phyloP scores from a whole-genome alignment of 495 filamentous ascomycete genomes.

The Hapsidospora chrysogenum region DNA sequence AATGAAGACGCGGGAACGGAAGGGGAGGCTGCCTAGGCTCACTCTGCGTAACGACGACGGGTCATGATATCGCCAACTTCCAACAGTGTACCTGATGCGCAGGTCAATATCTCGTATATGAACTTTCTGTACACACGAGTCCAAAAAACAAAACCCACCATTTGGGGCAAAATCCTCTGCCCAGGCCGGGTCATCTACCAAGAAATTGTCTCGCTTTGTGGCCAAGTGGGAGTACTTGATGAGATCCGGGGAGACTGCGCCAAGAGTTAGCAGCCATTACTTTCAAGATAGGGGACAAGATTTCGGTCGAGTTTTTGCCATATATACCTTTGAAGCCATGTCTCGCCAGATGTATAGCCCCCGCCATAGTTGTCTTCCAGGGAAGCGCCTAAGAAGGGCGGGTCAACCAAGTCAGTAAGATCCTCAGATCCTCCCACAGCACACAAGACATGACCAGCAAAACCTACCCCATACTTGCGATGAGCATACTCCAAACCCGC shows the following conservation, averaged over 20 bases:
- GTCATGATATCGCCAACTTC: constrained; percentile 61
- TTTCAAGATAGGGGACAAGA: too few relatives aligned
- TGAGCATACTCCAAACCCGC: constrained; percentile 64
- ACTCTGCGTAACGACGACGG: constrained; percentile 57
- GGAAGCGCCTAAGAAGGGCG: constrained; percentile 14
- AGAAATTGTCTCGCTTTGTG: constrained; percentile 25
- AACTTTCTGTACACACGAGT: not conserved
- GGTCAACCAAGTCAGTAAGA: too few relatives aligned
- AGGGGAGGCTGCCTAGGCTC: constrained; percentile 3
- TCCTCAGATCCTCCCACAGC: too few relatives aligned
- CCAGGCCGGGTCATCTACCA: constrained; percentile 58
- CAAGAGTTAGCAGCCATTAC: constrained; percentile 2
- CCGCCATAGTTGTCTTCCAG: constrained; percentile 38
- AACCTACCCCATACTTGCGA: constrained; percentile 34
- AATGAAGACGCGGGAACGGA: not conserved
- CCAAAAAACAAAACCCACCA: constrained; percentile 12
- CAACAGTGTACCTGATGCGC: constrained; percentile 36
- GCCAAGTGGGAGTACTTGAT: constrained; percentile 1
- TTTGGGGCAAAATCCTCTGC: constrained; percentile 81
- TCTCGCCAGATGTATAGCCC: constrained; percentile 57
- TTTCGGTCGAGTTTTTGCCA: too few relatives aligned
- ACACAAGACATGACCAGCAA: too few relatives aligned
- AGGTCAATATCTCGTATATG: too few relatives aligned
- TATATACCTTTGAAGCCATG: constrained; percentile 42
- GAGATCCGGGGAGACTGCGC: constrained; percentile 37